phyloP scores from a whole-genome alignment of 2,329 filamentous ascomycete genomes.

The Beauveria brongniartii region DNA sequence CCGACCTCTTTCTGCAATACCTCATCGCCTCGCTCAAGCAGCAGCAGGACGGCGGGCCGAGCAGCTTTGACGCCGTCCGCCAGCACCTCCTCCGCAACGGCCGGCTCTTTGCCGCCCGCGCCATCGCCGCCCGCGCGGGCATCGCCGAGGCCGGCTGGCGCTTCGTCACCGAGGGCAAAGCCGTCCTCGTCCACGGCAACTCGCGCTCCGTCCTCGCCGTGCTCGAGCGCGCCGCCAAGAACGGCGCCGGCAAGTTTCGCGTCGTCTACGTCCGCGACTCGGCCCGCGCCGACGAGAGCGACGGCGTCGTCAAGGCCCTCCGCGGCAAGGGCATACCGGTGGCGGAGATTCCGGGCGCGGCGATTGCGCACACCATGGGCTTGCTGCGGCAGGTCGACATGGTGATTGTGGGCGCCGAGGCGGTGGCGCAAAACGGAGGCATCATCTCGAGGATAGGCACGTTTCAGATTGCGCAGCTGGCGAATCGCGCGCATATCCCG shows the following conservation, averaged over 20 bases:
- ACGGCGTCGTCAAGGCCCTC: constrained; percentile 62
- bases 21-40: constrained; percentile 66
- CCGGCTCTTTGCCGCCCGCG: constrained; percentile 75
- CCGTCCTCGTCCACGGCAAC: constrained; percentile 85
- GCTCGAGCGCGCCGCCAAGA: constrained; percentile 57
- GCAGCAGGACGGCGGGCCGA: constrained; percentile 33
- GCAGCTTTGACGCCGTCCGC: constrained; percentile 67
- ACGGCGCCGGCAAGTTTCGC: constrained; percentile 57
- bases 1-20: constrained; percentile 92
- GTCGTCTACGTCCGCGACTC: constrained; percentile 71
- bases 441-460: constrained; percentile 82
- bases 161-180: constrained; percentile 70
- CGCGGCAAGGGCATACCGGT: constrained; percentile 71
- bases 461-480: constrained; percentile 78
- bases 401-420: constrained; percentile 65
- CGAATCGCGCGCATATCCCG: constrained; percentile 59
- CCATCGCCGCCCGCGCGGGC: constrained; percentile 74
- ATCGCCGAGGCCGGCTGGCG: constrained; percentile 74
- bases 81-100: constrained; percentile 81
- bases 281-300: constrained; percentile 50
- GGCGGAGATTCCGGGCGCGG: constrained; percentile 47
- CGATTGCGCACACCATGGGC: constrained; percentile 71
- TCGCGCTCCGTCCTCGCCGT: constrained; percentile 76
- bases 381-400: constrained; percentile 51
- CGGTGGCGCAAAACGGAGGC: constrained; percentile 88